Percentiles rank a stretch among this genome's conserved stretches.
These are phyloP conservation scores for Aspergillus melleus DNA, from an alignment of 2,329 filamentous ascomycete species.

Conservation along the genomic window DNA sequence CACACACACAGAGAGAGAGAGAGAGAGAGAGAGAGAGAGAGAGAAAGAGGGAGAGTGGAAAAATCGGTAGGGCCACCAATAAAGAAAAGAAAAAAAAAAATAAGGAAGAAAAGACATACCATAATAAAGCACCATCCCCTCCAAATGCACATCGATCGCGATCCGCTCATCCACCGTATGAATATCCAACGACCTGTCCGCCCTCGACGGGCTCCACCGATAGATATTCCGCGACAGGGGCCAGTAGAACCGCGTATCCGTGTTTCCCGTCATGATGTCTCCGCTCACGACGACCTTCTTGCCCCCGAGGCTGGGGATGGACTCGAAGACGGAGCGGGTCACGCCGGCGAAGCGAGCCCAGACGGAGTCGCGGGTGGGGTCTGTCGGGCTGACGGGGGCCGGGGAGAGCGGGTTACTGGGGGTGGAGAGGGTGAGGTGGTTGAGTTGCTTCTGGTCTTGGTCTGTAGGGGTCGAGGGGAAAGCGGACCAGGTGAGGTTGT, in stretches of 20 bases:
- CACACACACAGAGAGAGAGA: too few relatives aligned
- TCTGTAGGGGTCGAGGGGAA: conserved; percentile 36
- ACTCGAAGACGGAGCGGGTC: conserved; percentile 43
- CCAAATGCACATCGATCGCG: conserved; percentile 43
- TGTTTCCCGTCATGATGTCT: conserved; percentile 55
- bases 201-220: conserved; percentile 51
- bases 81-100: background rate
- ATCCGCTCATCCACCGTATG: conserved; percentile 55
- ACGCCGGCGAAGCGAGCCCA: conserved; percentile 42
- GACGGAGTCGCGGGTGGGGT: conserved; percentile 29
- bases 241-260: conserved; percentile 57
- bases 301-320: conserved; percentile 26
- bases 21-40: too few relatives aligned
- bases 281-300: conserved; percentile 45
- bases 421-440: conserved; percentile 32
- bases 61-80: too few relatives aligned
- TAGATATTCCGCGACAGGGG: conserved; percentile 54
- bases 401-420: conserved; percentile 30
- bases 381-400: conserved; percentile 36
- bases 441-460: conserved; percentile 11
- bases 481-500: conserved; percentile 50
- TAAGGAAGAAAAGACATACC: conserved; percentile 25
- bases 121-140: conserved; percentile 46
- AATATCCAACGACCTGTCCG: conserved; percentile 45
- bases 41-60: too few relatives aligned